phyloP scores from a whole-genome alignment of 1,284 basidiomycete genomes.

The Malassezia caprae region DNA sequence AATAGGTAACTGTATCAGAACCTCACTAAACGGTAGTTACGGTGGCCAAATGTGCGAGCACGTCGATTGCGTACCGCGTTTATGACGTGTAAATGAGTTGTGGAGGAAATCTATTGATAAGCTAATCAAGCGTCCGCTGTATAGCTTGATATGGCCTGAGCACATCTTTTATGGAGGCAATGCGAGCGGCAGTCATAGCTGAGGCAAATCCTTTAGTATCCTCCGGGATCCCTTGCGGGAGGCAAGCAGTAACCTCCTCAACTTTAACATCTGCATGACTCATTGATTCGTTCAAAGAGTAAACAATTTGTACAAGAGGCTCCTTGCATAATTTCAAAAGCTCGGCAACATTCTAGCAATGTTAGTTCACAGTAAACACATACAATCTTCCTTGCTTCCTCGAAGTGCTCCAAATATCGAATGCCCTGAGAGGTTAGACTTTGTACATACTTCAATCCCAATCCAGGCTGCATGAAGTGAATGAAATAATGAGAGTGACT shows the following conservation, averaged over 20 bases:
- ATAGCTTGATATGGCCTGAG: background rate
- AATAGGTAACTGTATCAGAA: background rate
- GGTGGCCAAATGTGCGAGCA: background rate
- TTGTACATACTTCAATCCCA: constrained; percentile 8
- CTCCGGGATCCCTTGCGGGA: background rate
- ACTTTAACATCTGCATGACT: background rate
- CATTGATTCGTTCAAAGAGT: background rate
- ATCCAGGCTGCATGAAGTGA: constrained; percentile 14
- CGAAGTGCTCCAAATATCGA: background rate
- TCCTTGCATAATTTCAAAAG: background rate
- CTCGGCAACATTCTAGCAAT: background rate
- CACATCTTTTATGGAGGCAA: background rate
- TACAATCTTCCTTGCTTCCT: background rate
- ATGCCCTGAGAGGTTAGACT: background rate
- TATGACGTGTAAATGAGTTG: background rate
- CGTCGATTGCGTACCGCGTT: background rate
- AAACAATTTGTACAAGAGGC: background rate
- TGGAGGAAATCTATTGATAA: background rate
- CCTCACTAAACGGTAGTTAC: background rate
- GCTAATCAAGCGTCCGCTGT: background rate
- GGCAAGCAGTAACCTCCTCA: too few species aligned
- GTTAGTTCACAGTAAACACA: background rate
- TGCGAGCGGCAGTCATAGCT: background rate
- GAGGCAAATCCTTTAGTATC: background rate
- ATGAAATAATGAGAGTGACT: background rate